Base-by-base conservation (phyloP, 1,139 yeast genomes). In the Kurtzmaniella quercitrusa region DNA sequence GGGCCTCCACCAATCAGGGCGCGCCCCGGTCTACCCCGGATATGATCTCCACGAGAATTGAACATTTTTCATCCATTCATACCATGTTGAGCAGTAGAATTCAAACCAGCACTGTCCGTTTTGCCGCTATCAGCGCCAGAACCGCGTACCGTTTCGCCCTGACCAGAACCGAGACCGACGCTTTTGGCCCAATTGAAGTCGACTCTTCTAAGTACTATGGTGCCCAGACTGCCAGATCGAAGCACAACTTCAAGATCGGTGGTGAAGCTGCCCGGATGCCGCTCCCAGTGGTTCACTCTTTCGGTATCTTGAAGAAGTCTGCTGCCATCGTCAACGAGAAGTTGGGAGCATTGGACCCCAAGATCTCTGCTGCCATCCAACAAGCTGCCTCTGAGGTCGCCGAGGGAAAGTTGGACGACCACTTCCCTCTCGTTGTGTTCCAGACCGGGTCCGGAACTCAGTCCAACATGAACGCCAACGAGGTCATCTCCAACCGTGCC, bases 381-480 rank as follows among this genome's bases (percentile, higher is more conserved):
- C 77, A 82, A 63, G 98, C 98, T 44, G 98, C 98, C 45, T 85
- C 89, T 56, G 98, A 93, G 68, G 98, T 93, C 40, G 76, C 87
- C 44, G 88, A 84, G 56, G 98, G 98, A 54, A 87, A 90, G 66
- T 79, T 93, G 63, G 79, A 83, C 52, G 96, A 85, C 54, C 96
- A 94, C 66, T 93, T 93, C 83, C 98, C 98, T 48, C 78, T 93
- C 65, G 98, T 93, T 50, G 97, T 93, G 41, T 93, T 88, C 83
- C 98, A 93, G 75, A 93, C 98, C 48, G 98, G 98, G 47, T 88
- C 96, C 16, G 98, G 98, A 65, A 93, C 98, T 49, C 98, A 93
- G 72, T 85, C 95, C 52, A 93, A 93, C 77, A 93, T 93, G 98
- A 91, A 93, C 68, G 96, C 98, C 60, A 93, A 93, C 66, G 98